These are phyloP conservation scores for Wilcoxina mikolae DNA, from an alignment of 495 filamentous ascomycete genomes.

Conservation along the genomic window DNA sequence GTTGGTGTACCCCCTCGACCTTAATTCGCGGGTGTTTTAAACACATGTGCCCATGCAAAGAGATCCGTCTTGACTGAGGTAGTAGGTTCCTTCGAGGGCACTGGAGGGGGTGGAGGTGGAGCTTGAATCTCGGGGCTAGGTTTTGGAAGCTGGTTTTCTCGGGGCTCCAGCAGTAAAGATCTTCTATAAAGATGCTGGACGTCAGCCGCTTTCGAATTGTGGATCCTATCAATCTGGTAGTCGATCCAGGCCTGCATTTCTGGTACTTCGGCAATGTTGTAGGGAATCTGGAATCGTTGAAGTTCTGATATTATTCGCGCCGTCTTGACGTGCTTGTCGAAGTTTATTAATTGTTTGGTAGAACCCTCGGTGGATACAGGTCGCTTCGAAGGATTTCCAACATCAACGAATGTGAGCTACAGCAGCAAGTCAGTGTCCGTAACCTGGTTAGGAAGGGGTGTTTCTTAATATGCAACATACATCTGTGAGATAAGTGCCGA, in stretches of 20 bases:
- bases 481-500: slow-evolving; percentile 93
- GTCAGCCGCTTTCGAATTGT: slow-evolving; percentile 61
- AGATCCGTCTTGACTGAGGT: slow-evolving; percentile 44
- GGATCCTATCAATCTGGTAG: slow-evolving; percentile 64
- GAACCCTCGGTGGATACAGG: slow-evolving; percentile 40
- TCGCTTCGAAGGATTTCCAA: slow-evolving; percentile 72
- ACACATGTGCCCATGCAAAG: slow-evolving; percentile 39
- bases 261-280: slow-evolving; percentile 65
- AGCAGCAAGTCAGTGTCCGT: neutral
- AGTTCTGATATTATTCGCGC: slow-evolving; percentile 90
- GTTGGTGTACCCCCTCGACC: neutral
- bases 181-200: slow-evolving; percentile 77
- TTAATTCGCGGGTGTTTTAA: slow-evolving; percentile 30
- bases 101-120: slow-evolving; percentile 10
- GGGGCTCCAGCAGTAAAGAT: slow-evolving; percentile 73
- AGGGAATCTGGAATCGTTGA: slow-evolving; percentile 93
- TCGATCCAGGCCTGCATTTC: slow-evolving; percentile 94
- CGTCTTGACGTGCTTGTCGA: slow-evolving; percentile 91
- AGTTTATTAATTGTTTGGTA: slow-evolving; percentile 66
- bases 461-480: slow-evolving; percentile 35
- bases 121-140: slow-evolving; percentile 7
- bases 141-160: slow-evolving; percentile 46
- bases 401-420: slow-evolving; percentile 68
- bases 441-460: neutral
- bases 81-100: slow-evolving; percentile 16